Evolutionary conservation across 208 protist species (phyloP).

Genomic region (Acanthamoeba royreba): DNA sequence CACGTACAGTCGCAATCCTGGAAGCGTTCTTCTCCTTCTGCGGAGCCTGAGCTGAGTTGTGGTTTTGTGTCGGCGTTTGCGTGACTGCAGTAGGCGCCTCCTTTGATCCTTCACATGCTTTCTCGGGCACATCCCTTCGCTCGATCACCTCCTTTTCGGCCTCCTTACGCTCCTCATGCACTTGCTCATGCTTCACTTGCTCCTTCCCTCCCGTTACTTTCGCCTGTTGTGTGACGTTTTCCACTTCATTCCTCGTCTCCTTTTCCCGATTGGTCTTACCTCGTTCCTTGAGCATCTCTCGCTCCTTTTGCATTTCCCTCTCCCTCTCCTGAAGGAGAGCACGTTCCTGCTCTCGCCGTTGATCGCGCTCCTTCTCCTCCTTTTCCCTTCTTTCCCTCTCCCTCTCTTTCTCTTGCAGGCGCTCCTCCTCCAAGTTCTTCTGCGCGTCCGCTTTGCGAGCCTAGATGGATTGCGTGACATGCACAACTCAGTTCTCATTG

Average conservation of each 20-base stretch:
- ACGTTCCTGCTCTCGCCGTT: neutral
- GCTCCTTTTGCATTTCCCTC: neutral
- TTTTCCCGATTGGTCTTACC: neutral
- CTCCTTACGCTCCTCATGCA: neutral
- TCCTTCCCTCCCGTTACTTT: too few relatives aligned
- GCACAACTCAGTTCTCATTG: neutral
- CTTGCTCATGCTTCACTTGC: neutral
- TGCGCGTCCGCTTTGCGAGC: neutral
- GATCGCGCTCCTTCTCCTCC: neutral
- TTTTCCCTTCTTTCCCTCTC: neutral
- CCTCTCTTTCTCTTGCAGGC: neutral
- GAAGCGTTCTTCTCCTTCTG: too few relatives aligned
- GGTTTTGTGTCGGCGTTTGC: too few relatives aligned
- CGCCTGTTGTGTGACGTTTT: too few relatives aligned
- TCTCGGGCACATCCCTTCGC: too few relatives aligned
- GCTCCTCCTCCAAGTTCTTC: neutral
- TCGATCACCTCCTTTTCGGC: neutral
- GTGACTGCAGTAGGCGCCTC: too few relatives aligned
- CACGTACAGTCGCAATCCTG: too few relatives aligned
- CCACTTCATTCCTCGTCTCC: neutral
- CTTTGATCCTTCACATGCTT: too few relatives aligned
- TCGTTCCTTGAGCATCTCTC: neutral
- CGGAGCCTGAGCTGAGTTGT: too few relatives aligned
- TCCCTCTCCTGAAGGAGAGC: neutral
- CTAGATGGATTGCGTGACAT: neutral